Evolutionary conservation across 192 early-diverging fungal genomes (phyloP).

Genomic region (Podila epicladia): DNA sequence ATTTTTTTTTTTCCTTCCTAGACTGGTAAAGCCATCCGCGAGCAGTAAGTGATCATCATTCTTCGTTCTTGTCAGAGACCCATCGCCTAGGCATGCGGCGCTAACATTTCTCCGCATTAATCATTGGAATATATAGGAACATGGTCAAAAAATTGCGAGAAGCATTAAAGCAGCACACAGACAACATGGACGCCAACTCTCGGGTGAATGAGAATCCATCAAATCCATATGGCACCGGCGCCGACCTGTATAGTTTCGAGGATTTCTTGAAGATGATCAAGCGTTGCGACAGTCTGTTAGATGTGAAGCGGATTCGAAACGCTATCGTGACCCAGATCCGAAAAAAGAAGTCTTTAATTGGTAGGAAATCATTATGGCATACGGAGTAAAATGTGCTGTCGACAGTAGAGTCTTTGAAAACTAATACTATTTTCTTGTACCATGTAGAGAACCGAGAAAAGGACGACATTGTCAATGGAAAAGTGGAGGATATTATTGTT

Average conservation of each 20-base stretch:
- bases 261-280: slow-evolving; percentile 80
- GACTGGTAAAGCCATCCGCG: slow-evolving; percentile 59
- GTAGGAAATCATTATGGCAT: slow-evolving; percentile 25
- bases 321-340: slow-evolving; percentile 79
- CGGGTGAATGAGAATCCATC: slow-evolving; percentile 4
- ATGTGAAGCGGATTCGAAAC: slow-evolving; percentile 73
- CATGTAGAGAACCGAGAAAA: slow-evolving; percentile 66
- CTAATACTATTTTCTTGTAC: slow-evolving; percentile 20
- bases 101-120: background rate
- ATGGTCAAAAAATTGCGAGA: slow-evolving; percentile 79
- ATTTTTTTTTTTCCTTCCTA: slow-evolving; percentile 8
- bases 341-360: slow-evolving; percentile 66
- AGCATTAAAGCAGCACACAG: slow-evolving; percentile 72
- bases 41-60: slow-evolving; percentile 55
- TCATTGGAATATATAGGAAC: slow-evolving; percentile 46
- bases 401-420: background rate
- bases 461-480: slow-evolving; percentile 84
- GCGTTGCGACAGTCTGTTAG: slow-evolving; percentile 65
- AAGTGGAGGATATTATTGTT: slow-evolving; percentile 74
- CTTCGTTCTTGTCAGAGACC: no score
- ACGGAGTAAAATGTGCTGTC: background rate
- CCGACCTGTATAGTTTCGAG: slow-evolving; percentile 69
- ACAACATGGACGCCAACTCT: slow-evolving; percentile 44
- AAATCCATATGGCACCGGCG: slow-evolving; percentile 17
- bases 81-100: no score